These are phyloP conservation scores for Colletotrichum musae DNA, from an alignment of 2,329 filamentous ascomycete genomes.

Conservation along the genomic window DNA sequence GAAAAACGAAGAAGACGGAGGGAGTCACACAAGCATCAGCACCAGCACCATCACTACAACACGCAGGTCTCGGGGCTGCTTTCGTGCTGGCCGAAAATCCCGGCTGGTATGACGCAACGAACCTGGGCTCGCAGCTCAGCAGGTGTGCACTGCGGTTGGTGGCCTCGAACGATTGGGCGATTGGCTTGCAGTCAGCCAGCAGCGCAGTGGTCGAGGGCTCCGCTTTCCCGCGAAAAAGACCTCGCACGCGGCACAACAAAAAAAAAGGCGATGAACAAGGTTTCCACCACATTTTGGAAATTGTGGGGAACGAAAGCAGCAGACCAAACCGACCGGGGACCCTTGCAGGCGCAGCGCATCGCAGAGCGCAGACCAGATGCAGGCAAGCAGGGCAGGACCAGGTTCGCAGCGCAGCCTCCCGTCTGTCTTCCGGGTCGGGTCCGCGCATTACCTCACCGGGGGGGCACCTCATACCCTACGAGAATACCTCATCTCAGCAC, in stretches of 20 bases:
- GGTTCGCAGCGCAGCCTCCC: slow-evolving; percentile 21
- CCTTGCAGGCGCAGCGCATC: slow-evolving; percentile 17
- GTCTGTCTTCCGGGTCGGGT: too few relatives aligned
- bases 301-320: slow-evolving; percentile 33
- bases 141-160: not conserved
- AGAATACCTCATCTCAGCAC: too few relatives aligned
- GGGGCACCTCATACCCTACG: too few relatives aligned
- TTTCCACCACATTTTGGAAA: slow-evolving; percentile 35
- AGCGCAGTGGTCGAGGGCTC: slow-evolving; percentile 3
- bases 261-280: slow-evolving; percentile 37
- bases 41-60: not conserved
- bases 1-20: not conserved
- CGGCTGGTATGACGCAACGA: slow-evolving; percentile 37
- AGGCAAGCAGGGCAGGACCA: slow-evolving; percentile 7
- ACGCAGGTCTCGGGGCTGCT: slow-evolving; percentile 22
- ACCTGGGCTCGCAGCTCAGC: slow-evolving; percentile 26
- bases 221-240: slow-evolving; percentile 16
- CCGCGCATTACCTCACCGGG: too few relatives aligned
- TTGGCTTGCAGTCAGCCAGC: too few relatives aligned
- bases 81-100: slow-evolving; percentile 30
- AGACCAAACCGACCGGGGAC: slow-evolving; percentile 29
- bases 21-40: slow-evolving; percentile 12
- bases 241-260: not conserved
- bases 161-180: slow-evolving; percentile 24
- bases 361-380: not conserved